These are phyloP conservation scores for Sugiyamaella boreocaroliniensis DNA, from an alignment of 805 yeast species.

Conservation along the genomic window DNA sequence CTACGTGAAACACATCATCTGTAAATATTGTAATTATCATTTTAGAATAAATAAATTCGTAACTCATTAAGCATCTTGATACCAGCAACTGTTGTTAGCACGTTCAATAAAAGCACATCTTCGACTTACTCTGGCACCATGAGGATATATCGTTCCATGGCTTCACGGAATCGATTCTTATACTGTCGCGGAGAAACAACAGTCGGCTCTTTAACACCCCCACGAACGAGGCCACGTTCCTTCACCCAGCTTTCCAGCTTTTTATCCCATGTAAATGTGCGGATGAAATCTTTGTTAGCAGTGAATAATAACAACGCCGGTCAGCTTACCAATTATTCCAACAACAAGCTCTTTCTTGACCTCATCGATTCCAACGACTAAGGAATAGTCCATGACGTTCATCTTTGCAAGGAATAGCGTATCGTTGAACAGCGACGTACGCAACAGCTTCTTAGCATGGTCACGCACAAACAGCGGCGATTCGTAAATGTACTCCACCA, in stretches of 20 bases:
- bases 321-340: slow-evolving; percentile 64
- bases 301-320: too few relatives aligned
- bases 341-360: slow-evolving; percentile 61
- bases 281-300: slow-evolving; percentile 54
- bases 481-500: slow-evolving; percentile 96
- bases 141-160: slow-evolving; percentile 91
- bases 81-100: slow-evolving; percentile 26
- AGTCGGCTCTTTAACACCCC: slow-evolving; percentile 88
- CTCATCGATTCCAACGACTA: slow-evolving; percentile 85
- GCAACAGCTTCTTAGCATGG: slow-evolving; percentile 73
- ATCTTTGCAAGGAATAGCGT: slow-evolving; percentile 88
- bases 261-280: slow-evolving; percentile 98
- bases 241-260: slow-evolving; percentile 98
- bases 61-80: slow-evolving; percentile 15
- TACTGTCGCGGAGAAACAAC: slow-evolving; percentile 96
- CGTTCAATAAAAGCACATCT: background rate
- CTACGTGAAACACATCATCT: slow-evolving; percentile 7
- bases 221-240: slow-evolving; percentile 82
- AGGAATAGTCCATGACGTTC: slow-evolving; percentile 98
- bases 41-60: slow-evolving; percentile 1
- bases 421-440: slow-evolving; percentile 93
- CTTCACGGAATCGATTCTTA: slow-evolving; percentile 88
- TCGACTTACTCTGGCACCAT: slow-evolving; percentile 73
- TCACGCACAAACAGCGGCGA: slow-evolving; percentile 92
- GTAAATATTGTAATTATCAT: background rate